Evolutionary conservation across 345 rosid species (phyloP), one percentile per base, ranked within the genome.

Genomic region (Citrus trifoliata): DNA sequence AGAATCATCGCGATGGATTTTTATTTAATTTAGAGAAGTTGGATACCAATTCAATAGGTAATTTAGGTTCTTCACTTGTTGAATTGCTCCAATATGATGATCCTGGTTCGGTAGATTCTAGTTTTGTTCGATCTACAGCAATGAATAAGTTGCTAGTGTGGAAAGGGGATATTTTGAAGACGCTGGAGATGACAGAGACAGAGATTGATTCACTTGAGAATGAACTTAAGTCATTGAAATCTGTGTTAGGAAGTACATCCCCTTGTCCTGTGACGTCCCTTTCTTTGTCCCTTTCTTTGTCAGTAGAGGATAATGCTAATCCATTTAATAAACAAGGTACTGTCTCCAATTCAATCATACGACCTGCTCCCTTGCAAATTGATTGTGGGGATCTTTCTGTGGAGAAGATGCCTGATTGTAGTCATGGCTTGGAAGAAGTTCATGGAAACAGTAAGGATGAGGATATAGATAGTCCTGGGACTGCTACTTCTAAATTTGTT

Each of bases 171-270:
- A 75, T 89, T 76, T 87, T 85, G 78, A 97, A 94, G 86, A 88
- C 83, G 28, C 70, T 97, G 83, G 98, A 92, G 86, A 77, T 78
- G 82, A 91, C 93, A 1, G 99, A 97, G 76, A 85, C 91, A 42
- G 96, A 97, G 88, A 93, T 97, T 85, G 99, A 94, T 81, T 88
- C 81, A 2, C 95, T 91, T 78, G 99, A 94, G 85, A 93, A 78
- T 83, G 93, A 95, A 80, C 89, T 88, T 1, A 89, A 86, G 90
- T 74, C 75, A 5, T 80, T 93, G 84, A 82, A 82, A 82, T 86
- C 75, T 72, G 87, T 82, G 69, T 75, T 80, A 78, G 83, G 89
- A 73, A 84, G 76, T 71, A 76, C 79, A 38, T 46, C 56, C 51
- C 80, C 76, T 30, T 63, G 66, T 78, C 84, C 82, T 18, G 82